Evolutionary conservation across 2,329 filamentous ascomycete genomes (phyloP).

Genomic region (Exutisphaerella laricina): DNA sequence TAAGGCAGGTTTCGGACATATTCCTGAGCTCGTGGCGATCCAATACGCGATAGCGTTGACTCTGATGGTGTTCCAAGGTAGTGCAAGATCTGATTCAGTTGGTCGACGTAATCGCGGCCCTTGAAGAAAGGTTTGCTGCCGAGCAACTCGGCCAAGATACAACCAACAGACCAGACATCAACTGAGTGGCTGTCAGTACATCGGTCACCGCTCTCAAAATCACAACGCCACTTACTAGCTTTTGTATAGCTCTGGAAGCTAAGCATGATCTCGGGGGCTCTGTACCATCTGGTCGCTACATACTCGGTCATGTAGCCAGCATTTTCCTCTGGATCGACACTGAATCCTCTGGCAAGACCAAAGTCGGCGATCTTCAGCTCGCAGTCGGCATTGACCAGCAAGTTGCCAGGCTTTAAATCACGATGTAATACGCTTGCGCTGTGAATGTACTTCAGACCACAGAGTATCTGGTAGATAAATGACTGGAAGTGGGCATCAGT

Average conservation of each 20-base stretch:
- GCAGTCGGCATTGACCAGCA: conserved; percentile 97
- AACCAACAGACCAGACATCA: conserved; percentile 98
- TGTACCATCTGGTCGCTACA: conserved; percentile 97
- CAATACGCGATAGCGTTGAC: conserved; percentile 87
- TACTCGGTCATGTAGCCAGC: conserved; percentile 99
- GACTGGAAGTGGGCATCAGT: conserved; percentile 99
- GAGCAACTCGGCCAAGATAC: conserved; percentile 91
- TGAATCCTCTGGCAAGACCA: conserved; percentile 92
- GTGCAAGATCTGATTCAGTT: conserved; percentile 98
- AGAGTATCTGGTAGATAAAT: conserved; percentile 99
- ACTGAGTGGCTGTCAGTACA: conserved; percentile 52
- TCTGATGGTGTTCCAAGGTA: conserved; percentile 96
- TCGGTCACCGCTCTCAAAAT: not conserved
- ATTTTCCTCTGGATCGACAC: conserved; percentile 94
- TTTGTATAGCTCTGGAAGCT: conserved; percentile 99
- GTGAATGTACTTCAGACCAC: conserved; percentile 98
- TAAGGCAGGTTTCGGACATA: conserved; percentile 76
- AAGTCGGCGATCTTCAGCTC: conserved; percentile 99
- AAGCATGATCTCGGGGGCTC: conserved; percentile 98
- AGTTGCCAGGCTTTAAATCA: conserved; percentile 93
- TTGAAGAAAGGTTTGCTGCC: conserved; percentile 99
- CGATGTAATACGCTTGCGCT: conserved; percentile 96
- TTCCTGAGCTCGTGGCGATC: conserved; percentile 91
- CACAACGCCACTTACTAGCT: conserved; percentile 69
- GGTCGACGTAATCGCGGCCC: conserved; percentile 97